These are phyloP conservation scores for Gaertneriomyces sp. DNA, from an alignment of 192 early-diverging fungal species.

Conservation along the genomic window DNA sequence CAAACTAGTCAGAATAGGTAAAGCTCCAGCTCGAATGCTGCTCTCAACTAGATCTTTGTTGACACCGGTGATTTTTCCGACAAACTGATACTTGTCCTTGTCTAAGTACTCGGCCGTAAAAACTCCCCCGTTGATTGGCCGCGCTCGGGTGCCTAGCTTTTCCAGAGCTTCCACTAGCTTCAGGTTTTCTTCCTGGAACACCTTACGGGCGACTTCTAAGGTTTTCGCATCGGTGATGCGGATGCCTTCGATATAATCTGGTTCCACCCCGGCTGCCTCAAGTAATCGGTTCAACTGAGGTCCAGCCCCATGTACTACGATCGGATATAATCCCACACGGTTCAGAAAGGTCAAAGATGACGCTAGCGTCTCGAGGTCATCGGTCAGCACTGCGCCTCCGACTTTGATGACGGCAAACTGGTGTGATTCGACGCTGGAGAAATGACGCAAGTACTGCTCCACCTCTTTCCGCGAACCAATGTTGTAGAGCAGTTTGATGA, in stretches of 20 bases:
- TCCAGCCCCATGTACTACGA: slow-evolving; percentile 96
- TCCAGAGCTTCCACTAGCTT: slow-evolving; percentile 97
- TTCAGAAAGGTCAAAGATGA: slow-evolving; percentile 95
- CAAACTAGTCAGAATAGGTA: slow-evolving; percentile 93
- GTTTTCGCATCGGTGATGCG: slow-evolving; percentile 94
- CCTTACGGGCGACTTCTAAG: slow-evolving; percentile 87
- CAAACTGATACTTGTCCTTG: slow-evolving; percentile 89
- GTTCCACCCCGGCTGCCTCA: slow-evolving; percentile 88
- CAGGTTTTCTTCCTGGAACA: slow-evolving; percentile 93
- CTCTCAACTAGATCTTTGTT: slow-evolving; percentile 93
- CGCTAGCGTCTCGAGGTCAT: slow-evolving; percentile 91
- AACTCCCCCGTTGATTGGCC: slow-evolving; percentile 95
- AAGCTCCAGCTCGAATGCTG: slow-evolving; percentile 85
- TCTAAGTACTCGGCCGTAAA: slow-evolving; percentile 96
- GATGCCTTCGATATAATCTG: slow-evolving; percentile 96
- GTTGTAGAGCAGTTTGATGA: slow-evolving; percentile 80
- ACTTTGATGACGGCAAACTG: slow-evolving; percentile 99
- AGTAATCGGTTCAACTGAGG: slow-evolving; percentile 92
- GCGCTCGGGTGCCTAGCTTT: slow-evolving; percentile 85
- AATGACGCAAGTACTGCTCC: slow-evolving; percentile 95
- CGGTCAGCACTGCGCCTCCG: slow-evolving; percentile 90
- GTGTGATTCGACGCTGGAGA: slow-evolving; percentile 96
- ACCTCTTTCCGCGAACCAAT: slow-evolving; percentile 99
- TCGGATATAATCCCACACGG: slow-evolving; percentile 96
- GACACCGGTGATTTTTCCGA: slow-evolving; percentile 86